A percentile compares a stretch with the other conserved stretches of the same genome.
These are phyloP conservation scores for Fusarium guadeloupense DNA, from an alignment of 2,329 filamentous ascomycete genomes.

Conservation along the genomic window DNA sequence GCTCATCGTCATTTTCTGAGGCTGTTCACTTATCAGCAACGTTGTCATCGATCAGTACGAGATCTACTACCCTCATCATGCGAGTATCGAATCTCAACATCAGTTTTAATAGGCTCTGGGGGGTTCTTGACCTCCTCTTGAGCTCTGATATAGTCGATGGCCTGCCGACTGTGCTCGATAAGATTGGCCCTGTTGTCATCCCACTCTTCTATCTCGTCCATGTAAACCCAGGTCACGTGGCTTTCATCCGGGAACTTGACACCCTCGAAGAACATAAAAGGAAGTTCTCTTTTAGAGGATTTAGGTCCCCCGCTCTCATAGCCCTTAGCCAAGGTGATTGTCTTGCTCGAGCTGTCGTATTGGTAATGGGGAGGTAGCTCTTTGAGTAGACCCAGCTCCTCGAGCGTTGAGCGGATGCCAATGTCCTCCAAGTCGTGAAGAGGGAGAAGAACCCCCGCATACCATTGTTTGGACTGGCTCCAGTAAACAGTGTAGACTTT, in stretches of 20 bases:
- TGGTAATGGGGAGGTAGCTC: constrained; percentile 22
- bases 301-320: constrained; percentile 15
- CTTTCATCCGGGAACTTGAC: constrained; percentile 13
- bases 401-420: neutral
- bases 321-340: constrained; percentile 10
- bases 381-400: constrained; percentile 8
- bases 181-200: neutral
- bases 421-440: constrained; percentile 9
- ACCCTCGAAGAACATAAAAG: constrained; percentile 35
- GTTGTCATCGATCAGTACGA: neutral
- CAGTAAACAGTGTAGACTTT: constrained; percentile 24
- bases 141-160: neutral
- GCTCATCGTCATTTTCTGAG: neutral
- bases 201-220: neutral
- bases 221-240: constrained; percentile 24
- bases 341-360: constrained; percentile 14
- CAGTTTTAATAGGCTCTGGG: neutral
- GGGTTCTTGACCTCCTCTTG: neutral
- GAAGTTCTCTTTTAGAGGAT: constrained; percentile 12
- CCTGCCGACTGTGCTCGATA: constrained; percentile 5
- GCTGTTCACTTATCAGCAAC: neutral
- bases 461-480: constrained; percentile 16
- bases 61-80: neutral
- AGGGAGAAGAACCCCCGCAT: constrained; percentile 17
- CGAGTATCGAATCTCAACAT: neutral